Percentiles rank a stretch among this genome's conserved stretches.
Evolutionary conservation across 2,329 filamentous ascomycete species (phyloP).

Genomic region (Ophiobolus disseminans): DNA sequence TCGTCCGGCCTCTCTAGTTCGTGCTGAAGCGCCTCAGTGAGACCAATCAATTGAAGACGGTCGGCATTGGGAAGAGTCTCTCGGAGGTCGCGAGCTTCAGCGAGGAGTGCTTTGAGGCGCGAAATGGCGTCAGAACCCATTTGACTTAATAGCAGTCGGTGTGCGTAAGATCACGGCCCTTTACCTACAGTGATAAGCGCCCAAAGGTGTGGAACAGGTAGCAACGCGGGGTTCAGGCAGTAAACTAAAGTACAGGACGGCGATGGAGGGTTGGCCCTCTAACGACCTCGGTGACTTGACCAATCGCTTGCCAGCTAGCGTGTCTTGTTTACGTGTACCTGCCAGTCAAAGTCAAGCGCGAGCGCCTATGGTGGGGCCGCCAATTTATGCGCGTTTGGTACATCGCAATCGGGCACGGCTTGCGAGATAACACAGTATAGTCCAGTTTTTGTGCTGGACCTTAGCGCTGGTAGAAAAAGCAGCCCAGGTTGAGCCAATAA

Average conservation of each 20-base stretch:
- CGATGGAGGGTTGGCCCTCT: constrained; percentile 1
- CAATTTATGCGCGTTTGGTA: not conserved
- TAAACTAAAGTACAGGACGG: constrained; percentile 1
- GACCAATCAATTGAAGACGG: constrained; percentile 12
- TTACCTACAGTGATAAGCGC: constrained; percentile 5
- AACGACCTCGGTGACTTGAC: constrained; percentile 3
- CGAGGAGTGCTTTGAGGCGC: constrained; percentile 8
- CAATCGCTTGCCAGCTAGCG: constrained; percentile 2
- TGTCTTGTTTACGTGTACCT: not conserved
- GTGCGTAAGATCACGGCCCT: too few relatives aligned
- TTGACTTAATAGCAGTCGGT: too few relatives aligned
- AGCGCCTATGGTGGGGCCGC: not conserved
- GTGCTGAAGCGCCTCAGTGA: constrained; percentile 9
- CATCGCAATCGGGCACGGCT: too few relatives aligned
- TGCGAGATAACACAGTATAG: too few relatives aligned
- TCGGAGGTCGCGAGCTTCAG: constrained; percentile 3
- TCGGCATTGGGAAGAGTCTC: constrained; percentile 11
- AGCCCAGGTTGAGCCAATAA: too few relatives aligned
- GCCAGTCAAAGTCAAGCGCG: not conserved
- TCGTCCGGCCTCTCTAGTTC: constrained; percentile 8
- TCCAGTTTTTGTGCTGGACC: too few relatives aligned
- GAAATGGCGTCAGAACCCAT: constrained; percentile 10
- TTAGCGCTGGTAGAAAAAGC: too few relatives aligned
- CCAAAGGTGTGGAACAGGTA: too few relatives aligned
- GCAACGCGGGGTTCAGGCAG: constrained; percentile 3